Conservation (phyloP, 2,329 filamentous ascomycete genomes). For the Alternaria alternata region DNA sequence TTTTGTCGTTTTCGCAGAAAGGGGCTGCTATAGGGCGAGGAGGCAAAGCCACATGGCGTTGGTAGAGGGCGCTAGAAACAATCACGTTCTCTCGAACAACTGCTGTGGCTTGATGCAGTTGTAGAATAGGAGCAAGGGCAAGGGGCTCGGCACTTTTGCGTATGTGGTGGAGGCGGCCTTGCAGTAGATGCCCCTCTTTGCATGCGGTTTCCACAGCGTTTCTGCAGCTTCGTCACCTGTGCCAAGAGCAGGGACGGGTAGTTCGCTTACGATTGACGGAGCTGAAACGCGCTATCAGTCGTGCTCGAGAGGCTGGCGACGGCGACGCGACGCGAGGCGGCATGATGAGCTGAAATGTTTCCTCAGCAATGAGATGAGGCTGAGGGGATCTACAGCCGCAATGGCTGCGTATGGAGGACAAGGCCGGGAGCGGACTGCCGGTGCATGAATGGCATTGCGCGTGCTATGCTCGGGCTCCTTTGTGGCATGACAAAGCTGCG, state of each 20-base stretch:
- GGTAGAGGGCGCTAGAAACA: conserved; percentile 12
- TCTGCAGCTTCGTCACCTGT: conserved; percentile 22
- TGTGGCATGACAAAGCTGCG: conserved; percentile 6
- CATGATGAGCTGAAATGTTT: neutral
- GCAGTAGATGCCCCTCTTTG: conserved; percentile 14
- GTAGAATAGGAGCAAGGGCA: conserved; percentile 10
- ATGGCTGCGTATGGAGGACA: neutral
- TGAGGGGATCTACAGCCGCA: conserved; percentile 9
- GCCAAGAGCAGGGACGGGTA: conserved; percentile 15
- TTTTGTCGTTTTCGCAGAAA: conserved; percentile 6
- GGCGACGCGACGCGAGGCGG: neutral
- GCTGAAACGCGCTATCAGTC: conserved; percentile 34
- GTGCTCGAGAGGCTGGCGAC: conserved; percentile 16
- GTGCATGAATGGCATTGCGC: conserved; percentile 12
- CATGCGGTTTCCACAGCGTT: neutral
- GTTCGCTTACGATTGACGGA: conserved; percentile 27
- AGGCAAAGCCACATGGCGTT: conserved; percentile 9
- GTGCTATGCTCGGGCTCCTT: conserved; percentile 8
- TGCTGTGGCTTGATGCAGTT: conserved; percentile 4
- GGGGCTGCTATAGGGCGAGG: conserved; percentile 7
- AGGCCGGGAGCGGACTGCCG: conserved; percentile 7
- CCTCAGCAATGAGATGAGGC: conserved; percentile 8
- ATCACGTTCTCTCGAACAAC: neutral
- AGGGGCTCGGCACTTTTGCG: conserved; percentile 7
- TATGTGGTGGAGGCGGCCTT: conserved; percentile 4